A percentile compares a stretch with the other conserved stretches of the same genome.
Evolutionary conservation across 1,139 yeast genomes (phyloP).

Genomic region (Saccharomycopsis hybrid): DNA sequence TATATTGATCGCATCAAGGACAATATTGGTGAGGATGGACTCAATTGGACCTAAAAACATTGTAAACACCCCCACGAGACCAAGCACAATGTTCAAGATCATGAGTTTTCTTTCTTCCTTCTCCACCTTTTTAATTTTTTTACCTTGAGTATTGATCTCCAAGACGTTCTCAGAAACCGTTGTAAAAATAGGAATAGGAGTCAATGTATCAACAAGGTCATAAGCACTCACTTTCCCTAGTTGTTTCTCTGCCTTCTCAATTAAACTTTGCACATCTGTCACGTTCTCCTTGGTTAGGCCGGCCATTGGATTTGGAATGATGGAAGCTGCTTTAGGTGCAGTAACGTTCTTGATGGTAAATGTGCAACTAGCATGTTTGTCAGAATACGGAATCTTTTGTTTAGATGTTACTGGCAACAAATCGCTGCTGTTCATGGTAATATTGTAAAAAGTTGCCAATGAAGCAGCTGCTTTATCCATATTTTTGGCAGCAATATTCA

Average conservation of each 20-base stretch:
- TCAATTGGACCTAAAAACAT: slow-evolving; percentile 2
- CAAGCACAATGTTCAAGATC: slow-evolving; percentile 15
- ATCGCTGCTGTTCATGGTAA: slow-evolving; percentile 6
- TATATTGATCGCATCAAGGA: slow-evolving; percentile 3
- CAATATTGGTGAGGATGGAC: neutral
- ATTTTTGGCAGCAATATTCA: neutral
- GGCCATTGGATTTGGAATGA: slow-evolving; percentile 14
- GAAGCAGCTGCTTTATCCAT: neutral
- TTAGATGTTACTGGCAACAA: neutral
- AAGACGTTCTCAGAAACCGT: slow-evolving; percentile 1
- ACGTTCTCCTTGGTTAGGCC: slow-evolving; percentile 10
- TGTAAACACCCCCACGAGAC: neutral
- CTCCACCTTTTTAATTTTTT: slow-evolving; percentile 6
- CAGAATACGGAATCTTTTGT: neutral
- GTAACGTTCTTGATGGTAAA: slow-evolving; percentile 9
- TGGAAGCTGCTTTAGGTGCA: slow-evolving; percentile 7
- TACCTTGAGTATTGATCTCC: slow-evolving; percentile 12
- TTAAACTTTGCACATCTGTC: slow-evolving; percentile 10
- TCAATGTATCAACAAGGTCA: slow-evolving; percentile 15
- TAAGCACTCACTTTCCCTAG: slow-evolving; percentile 4
- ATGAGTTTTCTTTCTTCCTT: slow-evolving; percentile 10
- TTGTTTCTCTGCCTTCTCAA: slow-evolving; percentile 8
- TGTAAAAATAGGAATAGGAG: slow-evolving; percentile 10
- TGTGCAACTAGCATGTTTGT: neutral
- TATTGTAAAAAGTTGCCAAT: slow-evolving; percentile 3